A percentile compares a stretch with the other conserved stretches of the same genome.
phyloP scores from a whole-genome alignment of 1,284 basidiomycete species.

The Cutaneotrichosporon cutaneum region DNA sequence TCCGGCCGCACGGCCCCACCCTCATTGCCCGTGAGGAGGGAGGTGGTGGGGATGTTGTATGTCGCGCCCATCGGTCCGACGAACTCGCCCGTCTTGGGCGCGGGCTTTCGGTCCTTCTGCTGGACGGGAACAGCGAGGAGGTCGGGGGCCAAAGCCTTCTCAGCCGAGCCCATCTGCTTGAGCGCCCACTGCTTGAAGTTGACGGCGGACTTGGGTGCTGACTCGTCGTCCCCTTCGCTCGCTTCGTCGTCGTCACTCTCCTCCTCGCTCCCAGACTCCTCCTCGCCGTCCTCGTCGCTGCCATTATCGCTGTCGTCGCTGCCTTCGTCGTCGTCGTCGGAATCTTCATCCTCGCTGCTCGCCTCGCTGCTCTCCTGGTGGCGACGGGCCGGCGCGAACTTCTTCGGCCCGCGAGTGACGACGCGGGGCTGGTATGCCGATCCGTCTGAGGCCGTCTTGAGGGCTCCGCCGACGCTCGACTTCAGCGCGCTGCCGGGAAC shows the following conservation, averaged over 20 bases:
- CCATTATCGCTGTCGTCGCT: constrained; percentile 27
- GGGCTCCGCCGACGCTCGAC: constrained; percentile 1
- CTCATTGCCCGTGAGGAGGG: constrained; percentile 35
- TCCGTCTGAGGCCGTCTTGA: constrained; percentile 27
- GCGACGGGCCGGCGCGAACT: constrained; percentile 25
- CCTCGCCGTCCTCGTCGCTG: constrained; percentile 27
- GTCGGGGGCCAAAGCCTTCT: constrained; percentile 11
- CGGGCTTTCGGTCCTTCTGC: constrained; percentile 20
- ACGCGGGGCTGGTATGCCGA: constrained; percentile 35
- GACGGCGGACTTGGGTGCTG: constrained; percentile 48
- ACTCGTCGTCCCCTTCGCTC: constrained; percentile 22
- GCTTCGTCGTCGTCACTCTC: constrained; percentile 24
- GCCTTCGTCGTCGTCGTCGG: constrained; percentile 19
- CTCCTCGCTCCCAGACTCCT: constrained; percentile 26
- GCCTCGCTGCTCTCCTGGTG: constrained; percentile 12
- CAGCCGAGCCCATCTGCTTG: constrained; percentile 58
- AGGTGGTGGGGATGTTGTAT: constrained; percentile 43
- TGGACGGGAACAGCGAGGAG: constrained; percentile 28
- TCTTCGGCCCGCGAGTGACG: constrained; percentile 30
- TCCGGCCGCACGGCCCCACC: constrained; percentile 57
- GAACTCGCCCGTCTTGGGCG: constrained; percentile 32
- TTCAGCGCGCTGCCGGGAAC: constrained; percentile 14
- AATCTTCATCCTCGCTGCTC: constrained; percentile 19
- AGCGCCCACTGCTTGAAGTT: constrained; percentile 84
- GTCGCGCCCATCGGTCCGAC: constrained; percentile 51